These are phyloP conservation scores for Picochlorum sp. DNA, from an alignment of 139 green algal species.

Conservation along the genomic window DNA sequence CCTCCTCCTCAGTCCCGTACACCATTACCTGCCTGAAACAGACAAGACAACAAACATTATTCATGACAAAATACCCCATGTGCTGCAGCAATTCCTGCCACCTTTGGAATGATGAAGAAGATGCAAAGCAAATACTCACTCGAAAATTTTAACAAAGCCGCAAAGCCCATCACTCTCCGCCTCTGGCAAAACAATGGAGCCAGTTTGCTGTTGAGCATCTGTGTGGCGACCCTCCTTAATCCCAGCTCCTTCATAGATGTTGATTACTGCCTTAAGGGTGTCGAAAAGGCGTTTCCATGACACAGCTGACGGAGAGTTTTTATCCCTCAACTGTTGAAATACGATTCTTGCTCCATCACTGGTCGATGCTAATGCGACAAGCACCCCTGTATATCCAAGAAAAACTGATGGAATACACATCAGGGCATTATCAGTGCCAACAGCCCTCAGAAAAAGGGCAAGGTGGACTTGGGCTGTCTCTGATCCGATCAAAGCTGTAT, in stretches of 20 bases:
- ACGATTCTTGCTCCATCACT: conserved; percentile 32
- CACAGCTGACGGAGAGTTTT: conserved; percentile 26
- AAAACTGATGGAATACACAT: conserved; percentile 12
- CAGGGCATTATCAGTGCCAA: conserved; percentile 15
- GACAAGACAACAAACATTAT: background rate
- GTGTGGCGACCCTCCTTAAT: too few species aligned
- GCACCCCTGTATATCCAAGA: conserved; percentile 50
- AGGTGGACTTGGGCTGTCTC: conserved; percentile 36
- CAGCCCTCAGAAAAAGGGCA: conserved; percentile 29
- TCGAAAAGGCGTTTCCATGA: conserved; percentile 52
- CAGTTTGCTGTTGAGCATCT: background rate
- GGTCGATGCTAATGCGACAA: conserved; percentile 39
- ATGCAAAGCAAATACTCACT: too few species aligned
- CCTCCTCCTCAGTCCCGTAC: conserved; percentile 15
- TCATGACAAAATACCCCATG: too few species aligned
- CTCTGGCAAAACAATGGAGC: conserved; percentile 19
- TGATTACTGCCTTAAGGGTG: conserved; percentile 27
- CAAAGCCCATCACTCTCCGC: conserved; percentile 20
- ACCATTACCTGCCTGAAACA: conserved; percentile 26
- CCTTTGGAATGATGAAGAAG: too few species aligned
- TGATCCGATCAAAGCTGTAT: conserved; percentile 22
- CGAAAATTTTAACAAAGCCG: conserved; percentile 29
- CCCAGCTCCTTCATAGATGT: conserved; percentile 3
- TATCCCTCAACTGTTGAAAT: conserved; percentile 30
- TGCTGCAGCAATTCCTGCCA: too few species aligned